Base-by-base conservation (phyloP, 768 basidiomycete species). In the Paxillus involutus region DNA sequence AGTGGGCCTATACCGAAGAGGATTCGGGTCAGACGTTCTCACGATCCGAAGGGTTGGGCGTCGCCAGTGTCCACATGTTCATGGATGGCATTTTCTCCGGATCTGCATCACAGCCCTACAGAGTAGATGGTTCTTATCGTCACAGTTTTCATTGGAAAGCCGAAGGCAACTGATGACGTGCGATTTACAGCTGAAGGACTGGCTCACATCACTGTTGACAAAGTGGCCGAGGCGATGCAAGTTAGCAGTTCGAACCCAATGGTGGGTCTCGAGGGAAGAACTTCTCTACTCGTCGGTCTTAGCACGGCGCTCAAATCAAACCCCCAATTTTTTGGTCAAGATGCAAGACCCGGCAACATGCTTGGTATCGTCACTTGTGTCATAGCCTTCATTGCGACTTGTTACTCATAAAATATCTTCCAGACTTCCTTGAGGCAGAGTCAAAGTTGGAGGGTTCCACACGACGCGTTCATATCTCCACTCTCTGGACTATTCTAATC, bases 21-120 rank as follows among this genome's bases (percentile, higher is more conserved):
- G 72, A 66, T 0, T 79, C 81, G 0, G 81, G 80, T 0, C 63
- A 75, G 52, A 74, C 69, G 0, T 93, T 84, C 68, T 65, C 74
- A 48, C 79, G 88, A 61, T 94, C 81, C 6, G 91, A 86, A 65
- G 96, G 96, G 0, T 73, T 99, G 6, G 96, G 87, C 0, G 86
- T 98, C 6, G 96, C 94, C 0, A 93, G 90, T 63, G 73, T 93
- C 41, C 85, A 90, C 66, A 97, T 98, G 93, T 98, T 97, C 57
- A 69, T 79, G 49, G 70, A 75, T 4, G 96, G 96, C 0, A 69
- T 94, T 44, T 98, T 98, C 73, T 93, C 90, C 13, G 79, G 85
- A 26, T 54, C 47, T 54, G 63, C 62, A 5, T 65, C 70, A 0
- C 82, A 93, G 61, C 86, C 86, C 24, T 80, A 80, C 65, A 77